Percentiles rank a stretch among this genome's conserved stretches.
Evolutionary conservation across 306 rosid species (phyloP).

Genomic region (Gillenia trifoliata): DNA sequence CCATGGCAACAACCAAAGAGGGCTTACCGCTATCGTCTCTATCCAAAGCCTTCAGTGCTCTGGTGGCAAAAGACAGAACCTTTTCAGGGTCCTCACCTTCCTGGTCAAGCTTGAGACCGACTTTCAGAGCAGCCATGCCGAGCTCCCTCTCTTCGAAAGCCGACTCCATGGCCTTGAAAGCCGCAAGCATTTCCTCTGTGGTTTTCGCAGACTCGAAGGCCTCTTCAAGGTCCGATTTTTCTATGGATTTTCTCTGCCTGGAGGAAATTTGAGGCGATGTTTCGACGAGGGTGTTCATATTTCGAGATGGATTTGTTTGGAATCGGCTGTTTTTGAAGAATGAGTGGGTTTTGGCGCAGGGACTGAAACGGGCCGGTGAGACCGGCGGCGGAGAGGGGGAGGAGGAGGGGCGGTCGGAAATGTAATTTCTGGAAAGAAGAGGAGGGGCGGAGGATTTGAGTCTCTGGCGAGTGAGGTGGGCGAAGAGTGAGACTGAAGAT

Average conservation of each 20-base stretch:
- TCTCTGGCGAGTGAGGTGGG: conserved; percentile 41
- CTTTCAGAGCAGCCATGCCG: conserved; percentile 71
- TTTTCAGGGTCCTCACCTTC: conserved; percentile 85
- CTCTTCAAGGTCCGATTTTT: conserved; percentile 66
- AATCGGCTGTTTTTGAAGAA: conserved; percentile 34
- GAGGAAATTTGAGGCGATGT: conserved; percentile 45
- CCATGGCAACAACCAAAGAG: conserved; percentile 67
- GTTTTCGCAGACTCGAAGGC: conserved; percentile 74
- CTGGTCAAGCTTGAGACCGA: conserved; percentile 81
- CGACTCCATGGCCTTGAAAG: conserved; percentile 66
- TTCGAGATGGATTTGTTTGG: conserved; percentile 42
- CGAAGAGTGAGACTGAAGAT: conserved; percentile 38
- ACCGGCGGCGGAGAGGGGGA: conserved; percentile 20
- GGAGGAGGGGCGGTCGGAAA: conserved; percentile 26
- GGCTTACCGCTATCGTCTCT: conserved; percentile 34
- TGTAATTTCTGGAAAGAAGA: conserved; percentile 23
- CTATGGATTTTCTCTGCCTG: conserved; percentile 57
- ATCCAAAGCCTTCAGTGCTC: conserved; percentile 67
- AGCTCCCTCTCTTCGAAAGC: conserved; percentile 62
- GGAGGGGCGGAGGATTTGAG: conserved; percentile 18
- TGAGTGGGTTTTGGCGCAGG: conserved; percentile 32
- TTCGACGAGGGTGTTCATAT: conserved; percentile 47
- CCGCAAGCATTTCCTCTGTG: conserved; percentile 51
- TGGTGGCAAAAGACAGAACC: conserved; percentile 54
- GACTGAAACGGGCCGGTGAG: conserved; percentile 31